A percentile compares a stretch with the other conserved stretches of the same genome.
Evolutionary conservation across 2,329 filamentous ascomycete species (phyloP).

Genomic region (Aspergillus pseudoviridinutans): DNA sequence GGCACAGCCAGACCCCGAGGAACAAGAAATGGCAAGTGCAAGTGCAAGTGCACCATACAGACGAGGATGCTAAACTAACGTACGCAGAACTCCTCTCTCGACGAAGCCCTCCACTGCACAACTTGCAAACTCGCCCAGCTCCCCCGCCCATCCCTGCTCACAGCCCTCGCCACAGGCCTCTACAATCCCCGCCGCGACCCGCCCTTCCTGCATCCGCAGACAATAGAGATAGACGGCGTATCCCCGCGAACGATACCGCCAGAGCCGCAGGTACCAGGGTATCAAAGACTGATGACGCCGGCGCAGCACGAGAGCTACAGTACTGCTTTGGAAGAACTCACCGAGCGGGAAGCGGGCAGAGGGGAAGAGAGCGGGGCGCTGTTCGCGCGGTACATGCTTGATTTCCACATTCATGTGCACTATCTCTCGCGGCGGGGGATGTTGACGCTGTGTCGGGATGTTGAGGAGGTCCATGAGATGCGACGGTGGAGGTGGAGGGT

Average conservation of each 20-base stretch:
- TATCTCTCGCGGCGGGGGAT: constrained; percentile 19
- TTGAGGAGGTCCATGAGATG: constrained; percentile 23
- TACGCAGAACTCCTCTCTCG: constrained; percentile 12
- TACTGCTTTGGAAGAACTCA: background rate
- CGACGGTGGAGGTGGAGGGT: constrained; percentile 24
- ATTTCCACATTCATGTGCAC: constrained; percentile 33
- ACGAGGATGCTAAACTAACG: background rate
- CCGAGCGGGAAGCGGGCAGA: background rate
- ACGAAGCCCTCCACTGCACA: constrained; percentile 25
- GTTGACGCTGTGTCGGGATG: constrained; percentile 27
- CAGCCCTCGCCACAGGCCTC: constrained; percentile 12
- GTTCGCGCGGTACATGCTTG: constrained; percentile 27
- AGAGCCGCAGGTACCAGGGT: constrained; percentile 4
- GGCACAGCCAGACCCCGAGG: too few relatives aligned
- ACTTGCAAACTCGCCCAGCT: constrained; percentile 16
- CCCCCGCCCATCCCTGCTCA: constrained; percentile 10
- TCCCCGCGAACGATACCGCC: constrained; percentile 2
- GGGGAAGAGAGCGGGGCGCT: constrained; percentile 8
- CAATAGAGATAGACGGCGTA: background rate
- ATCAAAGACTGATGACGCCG: constrained; percentile 5
- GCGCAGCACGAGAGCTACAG: constrained; percentile 6
- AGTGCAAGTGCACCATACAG: background rate
- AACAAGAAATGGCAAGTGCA: too few relatives aligned
- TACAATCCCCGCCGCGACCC: constrained; percentile 17
- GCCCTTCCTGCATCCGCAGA: constrained; percentile 14